Evolutionary conservation across 2,329 filamentous ascomycete species (phyloP).

Genomic region (Colletotrichum incanum): DNA sequence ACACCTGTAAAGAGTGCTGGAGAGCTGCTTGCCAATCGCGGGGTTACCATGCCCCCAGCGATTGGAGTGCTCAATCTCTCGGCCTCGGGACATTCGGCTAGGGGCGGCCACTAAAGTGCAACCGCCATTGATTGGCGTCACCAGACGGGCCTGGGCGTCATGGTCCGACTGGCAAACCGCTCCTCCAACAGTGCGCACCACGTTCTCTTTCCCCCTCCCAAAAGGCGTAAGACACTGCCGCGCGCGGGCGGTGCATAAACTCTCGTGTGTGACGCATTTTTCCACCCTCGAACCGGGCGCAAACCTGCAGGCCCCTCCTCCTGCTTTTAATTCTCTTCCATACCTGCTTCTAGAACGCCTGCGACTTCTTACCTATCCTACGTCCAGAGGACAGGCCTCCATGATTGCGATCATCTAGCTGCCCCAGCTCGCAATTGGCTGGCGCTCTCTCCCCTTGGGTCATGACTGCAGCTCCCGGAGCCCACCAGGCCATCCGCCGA

Average conservation of each 20-base stretch:
- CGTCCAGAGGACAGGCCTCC: slow-evolving; percentile 2
- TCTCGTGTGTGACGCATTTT: slow-evolving; percentile 20
- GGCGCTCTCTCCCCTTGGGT: slow-evolving; percentile 29
- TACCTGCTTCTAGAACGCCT: slow-evolving; percentile 18
- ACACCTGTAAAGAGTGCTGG: slow-evolving; percentile 32
- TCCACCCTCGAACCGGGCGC: background rate
- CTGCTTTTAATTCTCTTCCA: slow-evolving; percentile 4
- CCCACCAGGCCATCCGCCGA: slow-evolving; percentile 35
- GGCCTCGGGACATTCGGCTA: slow-evolving; percentile 42
- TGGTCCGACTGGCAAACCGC: slow-evolving; percentile 19
- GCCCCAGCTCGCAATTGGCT: slow-evolving; percentile 42
- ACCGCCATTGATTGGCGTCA: slow-evolving; percentile 33
- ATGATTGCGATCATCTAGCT: slow-evolving; percentile 41
- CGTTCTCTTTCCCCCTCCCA: slow-evolving; percentile 19
- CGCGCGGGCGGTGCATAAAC: slow-evolving; percentile 9
- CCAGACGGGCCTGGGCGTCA: slow-evolving; percentile 20
- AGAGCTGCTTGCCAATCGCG: slow-evolving; percentile 31
- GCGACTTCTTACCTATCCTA: background rate
- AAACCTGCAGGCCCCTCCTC: slow-evolving; percentile 9
- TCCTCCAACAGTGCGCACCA: slow-evolving; percentile 31
- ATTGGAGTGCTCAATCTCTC: slow-evolving; percentile 21
- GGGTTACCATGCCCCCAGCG: slow-evolving; percentile 29
- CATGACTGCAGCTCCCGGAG: slow-evolving; percentile 42
- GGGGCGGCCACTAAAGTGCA: slow-evolving; percentile 36
- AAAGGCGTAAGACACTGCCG: slow-evolving; percentile 18